Base-by-base conservation (phyloP, 352 stramenopile species). In the Pythium aquatile region DNA sequence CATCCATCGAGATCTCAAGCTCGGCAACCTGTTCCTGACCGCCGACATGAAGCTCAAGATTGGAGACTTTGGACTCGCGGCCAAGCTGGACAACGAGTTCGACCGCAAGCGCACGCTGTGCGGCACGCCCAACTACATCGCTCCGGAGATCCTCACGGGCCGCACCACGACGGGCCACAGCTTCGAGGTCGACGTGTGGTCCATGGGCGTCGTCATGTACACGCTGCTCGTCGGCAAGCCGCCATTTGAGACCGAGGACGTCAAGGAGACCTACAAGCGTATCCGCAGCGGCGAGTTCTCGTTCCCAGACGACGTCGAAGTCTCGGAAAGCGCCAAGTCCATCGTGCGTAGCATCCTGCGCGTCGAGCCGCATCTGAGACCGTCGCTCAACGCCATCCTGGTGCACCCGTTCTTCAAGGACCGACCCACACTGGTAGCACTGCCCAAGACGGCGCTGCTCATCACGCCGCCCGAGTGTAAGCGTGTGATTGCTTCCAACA, bases 111-210 rank as follows among this genome's bases (percentile, higher is more conserved):
- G 90, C 16, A 99, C 97, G 8, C 98, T 99, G 69, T 99, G 92
- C 61, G 92, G 92, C 9, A 98, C 92, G 11, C 91, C 91, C 16
- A 97, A 97, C 70, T 98, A 98, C 72, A 97, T 98, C 49, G 92
- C 92, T 0, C 92, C 92, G 0, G 92, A 98, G 68, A 95, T 98
- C 55, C 79, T 98, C 26, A 97, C 89, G 55, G 90, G 93, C 20
- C 97, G 94, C 46, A 78, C 83, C 13, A 80, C 83, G 13, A 81
- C 88, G 28, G 96, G 96, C 58, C 97, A 99, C 78, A 98, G 93
- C 63, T 99, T 99, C 70, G 94, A 99, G 70, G 97, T 99, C 5
- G 97, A 99, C 72, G 91, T 99, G 40, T 99, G 97, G 97, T 98
- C 93, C 3, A 98, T 93, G 60, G 97, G 97, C 37, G 96, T 99